phyloP scores from a whole-genome alignment of 495 filamentous ascomycete genomes.

The Podospora pseudocomata region DNA sequence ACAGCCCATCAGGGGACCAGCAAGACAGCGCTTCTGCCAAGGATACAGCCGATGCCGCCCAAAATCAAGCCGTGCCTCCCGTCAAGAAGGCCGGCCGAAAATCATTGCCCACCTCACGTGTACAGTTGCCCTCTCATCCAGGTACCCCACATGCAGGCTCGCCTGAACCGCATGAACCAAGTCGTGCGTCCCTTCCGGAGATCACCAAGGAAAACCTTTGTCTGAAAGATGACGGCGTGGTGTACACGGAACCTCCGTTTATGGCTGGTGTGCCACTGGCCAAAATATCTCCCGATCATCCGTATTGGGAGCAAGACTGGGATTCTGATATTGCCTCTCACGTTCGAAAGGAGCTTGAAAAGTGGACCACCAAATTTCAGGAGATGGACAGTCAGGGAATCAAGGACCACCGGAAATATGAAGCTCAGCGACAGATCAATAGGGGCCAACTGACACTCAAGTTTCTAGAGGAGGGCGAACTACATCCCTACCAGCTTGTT shows the following conservation, averaged over 20 bases:
- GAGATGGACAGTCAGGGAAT: neutral
- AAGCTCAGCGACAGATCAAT: slow-evolving; percentile 46
- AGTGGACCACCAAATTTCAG: slow-evolving; percentile 2
- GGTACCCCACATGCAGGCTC: neutral
- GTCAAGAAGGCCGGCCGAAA: slow-evolving; percentile 19
- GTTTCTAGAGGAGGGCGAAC: slow-evolving; percentile 40
- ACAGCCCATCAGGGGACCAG: slow-evolving; percentile 12
- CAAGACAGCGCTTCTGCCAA: neutral
- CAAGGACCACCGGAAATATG: slow-evolving; percentile 35
- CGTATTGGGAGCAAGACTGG: slow-evolving; percentile 49
- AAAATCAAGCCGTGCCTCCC: neutral
- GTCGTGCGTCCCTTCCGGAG: slow-evolving; percentile 7
- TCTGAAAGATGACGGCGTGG: slow-evolving; percentile 38
- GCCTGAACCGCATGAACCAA: slow-evolving; percentile 16
- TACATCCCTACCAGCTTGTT: slow-evolving; percentile 49
- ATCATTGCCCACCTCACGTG: slow-evolving; percentile 20
- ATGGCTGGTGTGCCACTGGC: slow-evolving; percentile 45
- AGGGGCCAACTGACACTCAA: slow-evolving; percentile 41
- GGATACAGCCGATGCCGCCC: neutral
- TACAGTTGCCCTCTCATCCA: slow-evolving; percentile 1
- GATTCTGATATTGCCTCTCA: slow-evolving; percentile 12
- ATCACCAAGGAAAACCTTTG: slow-evolving; percentile 39
- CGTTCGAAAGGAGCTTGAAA: slow-evolving; percentile 31
- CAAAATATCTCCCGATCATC: slow-evolving; percentile 40
- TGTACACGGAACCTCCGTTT: slow-evolving; percentile 38